These are phyloP conservation scores for Nitzschia sp. DNA, from an alignment of 108 stramenopile genomes.

Conservation along the genomic window DNA sequence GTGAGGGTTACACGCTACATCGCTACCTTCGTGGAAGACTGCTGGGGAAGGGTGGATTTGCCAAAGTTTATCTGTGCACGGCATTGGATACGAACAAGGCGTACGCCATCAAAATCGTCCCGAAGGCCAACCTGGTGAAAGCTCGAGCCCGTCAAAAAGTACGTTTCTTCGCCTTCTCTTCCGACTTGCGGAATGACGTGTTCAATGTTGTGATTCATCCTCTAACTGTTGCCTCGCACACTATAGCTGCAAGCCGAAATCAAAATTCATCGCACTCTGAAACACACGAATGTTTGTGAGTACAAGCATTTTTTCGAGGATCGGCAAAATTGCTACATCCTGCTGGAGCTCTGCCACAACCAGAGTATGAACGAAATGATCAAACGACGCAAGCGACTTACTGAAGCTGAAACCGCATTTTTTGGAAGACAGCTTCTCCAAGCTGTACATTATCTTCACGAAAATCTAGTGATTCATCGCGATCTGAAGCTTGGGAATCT, in stretches of 20 bases:
- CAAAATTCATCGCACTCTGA: slow-evolving; percentile 94
- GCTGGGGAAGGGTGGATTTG: slow-evolving; percentile 94
- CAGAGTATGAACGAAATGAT: slow-evolving; percentile 96
- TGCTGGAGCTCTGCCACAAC: slow-evolving; percentile 97
- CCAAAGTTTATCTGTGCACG: slow-evolving; percentile 88
- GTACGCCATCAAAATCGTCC: slow-evolving; percentile 93
- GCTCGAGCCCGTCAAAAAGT: slow-evolving; percentile 90
- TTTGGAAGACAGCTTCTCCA: slow-evolving; percentile 86
- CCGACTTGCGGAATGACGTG: background rate
- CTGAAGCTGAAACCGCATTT: slow-evolving; percentile 84
- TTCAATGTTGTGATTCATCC: too few species aligned
- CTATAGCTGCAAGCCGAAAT: slow-evolving; percentile 96
- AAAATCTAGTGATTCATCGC: slow-evolving; percentile 92
- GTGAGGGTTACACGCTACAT: slow-evolving; percentile 85
- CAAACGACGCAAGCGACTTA: slow-evolving; percentile 86
- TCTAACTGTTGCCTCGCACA: slow-evolving; percentile 1
- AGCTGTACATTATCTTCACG: slow-evolving; percentile 91
- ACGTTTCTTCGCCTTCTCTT: slow-evolving; percentile 31
- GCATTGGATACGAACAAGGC: slow-evolving; percentile 78
- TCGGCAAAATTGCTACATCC: slow-evolving; percentile 93
- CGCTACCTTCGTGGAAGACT: slow-evolving; percentile 78
- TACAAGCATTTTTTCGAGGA: slow-evolving; percentile 99
- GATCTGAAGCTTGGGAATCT: slow-evolving; percentile 99
- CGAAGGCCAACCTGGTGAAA: slow-evolving; percentile 90
- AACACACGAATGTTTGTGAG: slow-evolving; percentile 90